Base-by-base conservation (phyloP, 176 grass and related monocot genomes). In the Bothriochloa decipiens region DNA sequence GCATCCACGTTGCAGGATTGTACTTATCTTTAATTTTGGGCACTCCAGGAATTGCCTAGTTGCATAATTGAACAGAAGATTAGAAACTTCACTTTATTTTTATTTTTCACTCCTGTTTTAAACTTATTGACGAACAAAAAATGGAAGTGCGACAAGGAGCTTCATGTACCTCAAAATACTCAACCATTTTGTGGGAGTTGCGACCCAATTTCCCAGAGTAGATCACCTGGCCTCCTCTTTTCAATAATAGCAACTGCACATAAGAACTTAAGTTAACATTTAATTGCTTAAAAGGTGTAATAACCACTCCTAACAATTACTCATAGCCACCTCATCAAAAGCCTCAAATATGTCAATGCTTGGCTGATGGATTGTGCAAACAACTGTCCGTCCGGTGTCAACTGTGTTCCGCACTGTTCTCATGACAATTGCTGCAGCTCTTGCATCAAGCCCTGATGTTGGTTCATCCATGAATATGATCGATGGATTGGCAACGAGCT, bases 401-500 rank as follows among this genome's bases (percentile, higher is more conserved):
- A 99, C 96, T 72, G 96, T 99, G 79, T 99, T 99, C 69, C 96
- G 87, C 52, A 99, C 96, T 78, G 96, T 99, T 91, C 96, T 93
- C 96, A 99, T 96, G 61, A 99, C 96, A 82, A 99, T 99, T 18
- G 96, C 96, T 47, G 96, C 96, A 57, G 96, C 96, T 86, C 96
- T 91, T 83, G 96, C 96, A 91, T 99, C 96, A 78, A 99, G 96
- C 58, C 96, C 96, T 83, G 93, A 99, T 82, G 96, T 99, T 20
- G 96, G 96, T 81, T 99, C 96, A 76, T 99, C 96, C 96, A 99
- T 99, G 76, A 99, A 99, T 77, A 99, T 99, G 87, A 96, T 96
- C 0, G 96, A 99, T 68, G 96, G 96, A 85, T 99, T 99, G 65
- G 96, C 96, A 0, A 99, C 93, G 13, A 99, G 90, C 82, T 99